Conservation (phyloP, 2,329 filamentous ascomycete species). For the Xylariales sp. region DNA sequence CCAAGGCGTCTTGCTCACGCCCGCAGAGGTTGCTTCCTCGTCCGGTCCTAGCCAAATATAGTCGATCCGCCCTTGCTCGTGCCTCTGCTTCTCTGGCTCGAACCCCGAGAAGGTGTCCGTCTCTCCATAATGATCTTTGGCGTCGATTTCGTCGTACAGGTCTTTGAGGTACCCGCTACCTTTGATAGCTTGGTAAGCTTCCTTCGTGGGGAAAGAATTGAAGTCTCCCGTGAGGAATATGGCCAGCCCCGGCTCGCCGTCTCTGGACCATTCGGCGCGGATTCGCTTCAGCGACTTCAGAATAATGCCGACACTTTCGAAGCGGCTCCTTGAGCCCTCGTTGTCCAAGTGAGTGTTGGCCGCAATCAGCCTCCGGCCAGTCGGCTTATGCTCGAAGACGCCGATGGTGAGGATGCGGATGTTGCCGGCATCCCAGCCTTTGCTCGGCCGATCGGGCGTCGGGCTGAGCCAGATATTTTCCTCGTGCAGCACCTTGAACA, state of each 20-base stretch:
- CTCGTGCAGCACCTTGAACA: slow-evolving; percentile 56
- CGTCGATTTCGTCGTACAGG: slow-evolving; percentile 40
- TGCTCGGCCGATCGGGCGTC: slow-evolving; percentile 64
- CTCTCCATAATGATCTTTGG: slow-evolving; percentile 17
- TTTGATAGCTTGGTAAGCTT: slow-evolving; percentile 46
- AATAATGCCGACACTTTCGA: slow-evolving; percentile 51
- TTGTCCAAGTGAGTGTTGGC: slow-evolving; percentile 71
- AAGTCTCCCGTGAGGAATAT: slow-evolving; percentile 66
- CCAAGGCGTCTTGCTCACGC: no score
- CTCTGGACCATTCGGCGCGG: slow-evolving; percentile 29
- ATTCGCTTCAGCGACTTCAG: slow-evolving; percentile 44
- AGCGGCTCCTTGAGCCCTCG: slow-evolving; percentile 47
- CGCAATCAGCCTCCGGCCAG: slow-evolving; percentile 46
- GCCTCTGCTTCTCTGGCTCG: no score
- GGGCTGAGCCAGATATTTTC: slow-evolving; percentile 72
- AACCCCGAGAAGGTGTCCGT: slow-evolving; percentile 64
- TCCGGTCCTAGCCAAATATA: slow-evolving; percentile 57
- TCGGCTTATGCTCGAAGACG: slow-evolving; percentile 50
- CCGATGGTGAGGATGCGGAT: slow-evolving; percentile 61
- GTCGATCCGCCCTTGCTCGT: slow-evolving; percentile 58
- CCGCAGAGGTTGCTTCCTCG: no score
- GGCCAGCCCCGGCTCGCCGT: no score
- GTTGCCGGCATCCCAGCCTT: slow-evolving; percentile 64
- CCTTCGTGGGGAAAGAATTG: slow-evolving; percentile 57
- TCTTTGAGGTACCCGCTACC: slow-evolving; percentile 21